Base-by-base conservation (phyloP, 768 basidiomycete genomes). In the Tulasnella calospora region DNA sequence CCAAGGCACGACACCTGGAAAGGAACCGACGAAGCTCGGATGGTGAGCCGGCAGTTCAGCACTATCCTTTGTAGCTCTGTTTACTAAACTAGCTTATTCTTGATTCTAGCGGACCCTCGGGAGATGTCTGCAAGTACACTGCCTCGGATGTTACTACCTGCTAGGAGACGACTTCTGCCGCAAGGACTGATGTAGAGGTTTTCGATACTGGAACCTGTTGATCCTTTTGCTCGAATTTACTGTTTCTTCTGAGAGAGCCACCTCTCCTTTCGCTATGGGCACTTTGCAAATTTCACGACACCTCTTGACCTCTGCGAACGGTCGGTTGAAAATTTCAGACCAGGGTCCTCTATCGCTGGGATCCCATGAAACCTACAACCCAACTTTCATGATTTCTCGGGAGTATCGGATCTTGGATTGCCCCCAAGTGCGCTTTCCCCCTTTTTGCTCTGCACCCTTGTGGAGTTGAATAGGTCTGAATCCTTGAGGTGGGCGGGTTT, bases 1-100 rank as follows among this genome's bases (percentile, higher is more conserved):
- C 47, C 33, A 74, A 19, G 61, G 61, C 61, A 67, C 61, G 33
- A 67, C 61, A 67, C 61, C 61, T 17, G 61, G 61, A 35, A 75
- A 75, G 33, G 78, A 79, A 46, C 78, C 78, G 36, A 33, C 40
- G 13, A 79, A 79, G 78, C 77, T 79, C 51, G 78, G 78, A 77
- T 79, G 78, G 61, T 67, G 33, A 67, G 61, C 17, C 23, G 77
- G 35, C 19, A 21, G 71, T 78, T n/a, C 12, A 4, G 33, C 17
- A 15, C 30, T 67, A 6, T 67, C 27, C 21, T 4, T n/a, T 35
- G 61, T 6, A 9, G 33, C 61, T 6, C 33, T 67, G 51, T 51
- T 51, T 3, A 12, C 61, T 67, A 6, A 67, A 12, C 61, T 67
- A 6, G 35, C n/a, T 33, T 17, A 17, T 67, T 2, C 61, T 67